phyloP scores from a whole-genome alignment of 2,329 filamentous ascomycete species.

The Westerdykella sp. region DNA sequence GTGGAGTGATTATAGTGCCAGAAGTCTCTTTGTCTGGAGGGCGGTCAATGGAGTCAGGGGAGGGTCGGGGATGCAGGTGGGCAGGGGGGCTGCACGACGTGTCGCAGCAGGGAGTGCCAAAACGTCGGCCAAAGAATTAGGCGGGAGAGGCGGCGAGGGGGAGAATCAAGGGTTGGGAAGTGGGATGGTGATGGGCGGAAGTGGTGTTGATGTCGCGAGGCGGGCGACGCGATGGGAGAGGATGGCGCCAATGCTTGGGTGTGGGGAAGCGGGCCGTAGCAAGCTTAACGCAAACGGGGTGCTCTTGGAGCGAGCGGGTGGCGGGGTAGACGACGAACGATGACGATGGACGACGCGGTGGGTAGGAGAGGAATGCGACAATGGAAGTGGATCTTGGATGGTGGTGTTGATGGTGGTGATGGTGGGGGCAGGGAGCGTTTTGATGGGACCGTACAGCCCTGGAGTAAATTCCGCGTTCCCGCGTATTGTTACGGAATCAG shows the following conservation, averaged over 20 bases:
- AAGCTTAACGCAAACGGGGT: neutral
- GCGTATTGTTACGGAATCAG: too few species aligned
- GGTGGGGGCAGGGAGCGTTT: too few species aligned
- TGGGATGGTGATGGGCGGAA: neutral
- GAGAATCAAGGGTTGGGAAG: neutral
- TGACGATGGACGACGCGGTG: neutral
- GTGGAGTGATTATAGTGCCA: neutral
- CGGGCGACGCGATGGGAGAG: too few species aligned
- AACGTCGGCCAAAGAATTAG: too few species aligned
- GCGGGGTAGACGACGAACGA: neutral
- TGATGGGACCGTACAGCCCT: too few species aligned
- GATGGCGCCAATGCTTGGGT: too few species aligned
- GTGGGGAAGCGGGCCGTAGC: neutral
- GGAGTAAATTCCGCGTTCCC: too few species aligned
- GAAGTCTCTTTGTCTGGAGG: constrained; percentile 1
- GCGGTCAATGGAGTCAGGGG: neutral
- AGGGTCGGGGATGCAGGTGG: neutral
- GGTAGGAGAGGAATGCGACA: constrained; percentile 1
- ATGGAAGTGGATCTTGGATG: constrained; percentile 2
- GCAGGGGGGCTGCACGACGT: constrained; percentile 22
- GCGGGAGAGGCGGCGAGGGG: too few species aligned
- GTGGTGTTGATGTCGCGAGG: constrained; percentile 4
- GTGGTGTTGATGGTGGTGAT: neutral
- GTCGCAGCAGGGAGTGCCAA: too few species aligned
- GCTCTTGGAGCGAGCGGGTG: neutral